Evolutionary conservation across 2,329 filamentous ascomycete genomes (phyloP), one percentile per base, ranked within the genome.

Genomic region (Hypoxylon sp.): DNA sequence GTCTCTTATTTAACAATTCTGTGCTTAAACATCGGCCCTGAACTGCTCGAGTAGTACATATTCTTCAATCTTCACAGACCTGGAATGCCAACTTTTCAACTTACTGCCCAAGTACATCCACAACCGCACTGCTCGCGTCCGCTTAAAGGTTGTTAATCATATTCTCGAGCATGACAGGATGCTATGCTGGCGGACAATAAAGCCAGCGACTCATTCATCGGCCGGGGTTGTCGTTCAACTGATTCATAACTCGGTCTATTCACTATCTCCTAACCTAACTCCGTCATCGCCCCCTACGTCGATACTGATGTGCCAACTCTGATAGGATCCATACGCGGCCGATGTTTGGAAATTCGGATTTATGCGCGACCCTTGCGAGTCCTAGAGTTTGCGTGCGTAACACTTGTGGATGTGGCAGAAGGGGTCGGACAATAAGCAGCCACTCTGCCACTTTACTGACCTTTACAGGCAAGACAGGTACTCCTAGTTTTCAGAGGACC

Each of bases 401-500:
- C 16, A 16, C 12, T 25, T n/a, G 21, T 25, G 12, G n/a, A 39
- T 19, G 12, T 50, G 29, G 46, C 46, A n/a, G n/a, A 50, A 50
- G 50, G 45, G 19, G 14, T 53, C 34, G n/a, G 21, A 29, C 8
- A 29, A 5, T 39, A 9, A 41, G 37, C 16, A 53, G 51, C 50
- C n/a, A n/a, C n/a, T n/a, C n/a, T n/a, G n/a, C 21, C 21, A 52
- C 21, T 39, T 16, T 27, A 9, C 29, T 23, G 21, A 39, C 16
- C 32, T 8, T 41, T 32, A 8, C 21, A 39, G 32, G 16, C 16
- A 23, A 9, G 48, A 8, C 21, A 39, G 32, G 16, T 27, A 23
- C 9, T 5, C 16, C n/a, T 12, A 29, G 2, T 41, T 32, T 12
- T 19, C 19, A 19, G 37, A 52, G 32, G 30, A 14, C 32, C 16